Conservation (phyloP, 2,329 filamentous ascomycete genomes). For the Aschersonia sp. region DNA sequence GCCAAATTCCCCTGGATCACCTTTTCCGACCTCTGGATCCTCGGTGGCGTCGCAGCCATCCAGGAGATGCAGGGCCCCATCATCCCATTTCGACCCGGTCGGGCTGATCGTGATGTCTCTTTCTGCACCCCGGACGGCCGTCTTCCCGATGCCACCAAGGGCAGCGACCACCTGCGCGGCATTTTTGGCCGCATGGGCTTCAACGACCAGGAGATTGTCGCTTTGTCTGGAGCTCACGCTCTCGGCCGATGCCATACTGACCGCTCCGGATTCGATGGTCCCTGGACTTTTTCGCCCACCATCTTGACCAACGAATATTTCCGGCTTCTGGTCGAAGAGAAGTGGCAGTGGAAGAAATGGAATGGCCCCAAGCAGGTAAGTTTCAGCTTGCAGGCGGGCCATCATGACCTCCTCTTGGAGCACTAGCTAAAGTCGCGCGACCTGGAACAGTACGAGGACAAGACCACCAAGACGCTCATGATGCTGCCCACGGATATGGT, state of each 20-base stretch:
- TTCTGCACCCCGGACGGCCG: constrained; percentile 92
- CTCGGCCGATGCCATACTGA: constrained; percentile 82
- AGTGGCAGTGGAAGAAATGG: constrained; percentile 89
- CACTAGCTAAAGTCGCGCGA: no score
- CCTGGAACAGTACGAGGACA: constrained; percentile 64
- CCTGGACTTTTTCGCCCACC: constrained; percentile 86
- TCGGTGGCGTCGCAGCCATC: constrained; percentile 70
- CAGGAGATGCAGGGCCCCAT: constrained; percentile 89
- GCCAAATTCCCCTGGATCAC: constrained; percentile 83
- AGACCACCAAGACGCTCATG: constrained; percentile 78
- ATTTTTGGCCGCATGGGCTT: constrained; percentile 98
- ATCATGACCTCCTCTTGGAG: background rate
- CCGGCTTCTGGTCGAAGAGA: constrained; percentile 75
- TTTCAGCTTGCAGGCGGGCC: background rate
- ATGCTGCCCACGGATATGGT: constrained; percentile 93
- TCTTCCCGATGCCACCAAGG: constrained; percentile 65
- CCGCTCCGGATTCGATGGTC: constrained; percentile 76
- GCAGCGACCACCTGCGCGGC: constrained; percentile 66
- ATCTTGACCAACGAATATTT: constrained; percentile 93
- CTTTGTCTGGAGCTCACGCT: constrained; percentile 72
- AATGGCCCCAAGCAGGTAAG: constrained; percentile 63
- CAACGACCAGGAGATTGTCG: constrained; percentile 93
- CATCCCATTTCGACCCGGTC: constrained; percentile 82
- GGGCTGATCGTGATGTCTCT: constrained; percentile 60
- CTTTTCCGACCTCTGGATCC: constrained; percentile 95